Evolutionary conservation across 2,329 filamentous ascomycete genomes (phyloP).

Genomic region (Aspergillus clavatus): DNA sequence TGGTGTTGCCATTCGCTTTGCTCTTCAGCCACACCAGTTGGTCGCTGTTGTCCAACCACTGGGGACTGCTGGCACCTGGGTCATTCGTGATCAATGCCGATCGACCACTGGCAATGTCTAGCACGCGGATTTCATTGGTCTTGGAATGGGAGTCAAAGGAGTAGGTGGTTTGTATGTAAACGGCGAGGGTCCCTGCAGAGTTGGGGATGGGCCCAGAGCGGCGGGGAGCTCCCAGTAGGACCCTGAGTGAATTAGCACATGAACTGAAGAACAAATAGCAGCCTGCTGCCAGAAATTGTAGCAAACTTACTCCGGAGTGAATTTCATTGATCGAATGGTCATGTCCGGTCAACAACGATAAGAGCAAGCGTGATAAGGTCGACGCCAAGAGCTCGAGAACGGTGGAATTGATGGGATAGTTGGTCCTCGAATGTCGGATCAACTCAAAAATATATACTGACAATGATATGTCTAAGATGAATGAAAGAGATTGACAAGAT

Average conservation of each 20-base stretch:
- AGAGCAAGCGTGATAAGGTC: constrained; percentile 10
- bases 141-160: constrained; percentile 47
- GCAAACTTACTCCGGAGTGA: constrained; percentile 42
- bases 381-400: constrained; percentile 16
- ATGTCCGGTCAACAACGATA: constrained; percentile 25
- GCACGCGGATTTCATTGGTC: constrained; percentile 43
- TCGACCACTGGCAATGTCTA: constrained; percentile 40
- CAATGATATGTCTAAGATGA: too few species aligned
- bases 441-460: too few species aligned
- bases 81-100: constrained; percentile 43
- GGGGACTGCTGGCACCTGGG: constrained; percentile 41
- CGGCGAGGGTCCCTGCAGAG: constrained; percentile 42
- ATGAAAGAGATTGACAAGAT: neutral
- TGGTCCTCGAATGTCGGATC: too few species aligned
- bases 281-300: neutral
- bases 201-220: constrained; percentile 44
- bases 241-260: constrained; percentile 25
- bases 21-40: constrained; percentile 46
- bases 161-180: constrained; percentile 48
- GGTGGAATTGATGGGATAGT: too few species aligned
- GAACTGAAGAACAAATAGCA: neutral
- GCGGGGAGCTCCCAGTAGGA: constrained; percentile 45
- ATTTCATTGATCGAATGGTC: constrained; percentile 39
- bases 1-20: constrained; percentile 44
- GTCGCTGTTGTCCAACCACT: constrained; percentile 43